A percentile compares a stretch with the other conserved stretches of the same genome.
phyloP scores from a whole-genome alignment of 2,329 filamentous ascomycete genomes.

The Ceratocystis destructans region DNA sequence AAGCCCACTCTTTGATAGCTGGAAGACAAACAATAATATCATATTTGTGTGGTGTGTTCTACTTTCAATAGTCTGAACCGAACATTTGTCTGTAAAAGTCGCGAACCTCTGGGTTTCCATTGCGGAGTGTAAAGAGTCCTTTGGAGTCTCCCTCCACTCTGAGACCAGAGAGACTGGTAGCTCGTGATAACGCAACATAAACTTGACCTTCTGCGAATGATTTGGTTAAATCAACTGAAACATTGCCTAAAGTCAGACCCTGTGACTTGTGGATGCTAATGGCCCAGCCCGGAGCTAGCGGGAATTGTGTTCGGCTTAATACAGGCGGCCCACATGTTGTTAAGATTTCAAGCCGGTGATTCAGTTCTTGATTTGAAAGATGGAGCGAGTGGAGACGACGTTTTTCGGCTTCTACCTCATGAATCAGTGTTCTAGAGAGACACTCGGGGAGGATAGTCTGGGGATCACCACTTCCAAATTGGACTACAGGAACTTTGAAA shows the following conservation, averaged over 20 bases:
- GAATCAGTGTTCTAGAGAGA: too few relatives aligned
- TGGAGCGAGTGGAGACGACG: background rate
- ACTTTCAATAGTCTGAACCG: background rate
- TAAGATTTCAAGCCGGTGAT: background rate
- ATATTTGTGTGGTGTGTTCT: background rate
- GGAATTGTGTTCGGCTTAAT: too few relatives aligned
- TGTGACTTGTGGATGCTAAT: background rate
- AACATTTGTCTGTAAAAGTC: background rate
- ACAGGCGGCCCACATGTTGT: too few relatives aligned
- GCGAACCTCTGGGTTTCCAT: background rate
- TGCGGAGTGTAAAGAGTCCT: background rate
- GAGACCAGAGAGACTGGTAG: background rate
- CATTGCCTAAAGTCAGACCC: background rate
- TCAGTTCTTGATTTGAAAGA: background rate
- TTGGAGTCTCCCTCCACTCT: background rate
- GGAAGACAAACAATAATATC: background rate
- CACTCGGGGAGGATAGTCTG: background rate
- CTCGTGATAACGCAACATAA: background rate
- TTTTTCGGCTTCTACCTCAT: background rate
- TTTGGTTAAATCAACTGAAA: background rate
- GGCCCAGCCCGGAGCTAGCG: background rate
- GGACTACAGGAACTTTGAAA: background rate
- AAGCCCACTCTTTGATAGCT: background rate
- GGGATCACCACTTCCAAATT: background rate
- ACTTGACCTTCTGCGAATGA: background rate